Evolutionary conservation across 2,329 filamentous ascomycete genomes (phyloP).

Genomic region (Nemania sp.): DNA sequence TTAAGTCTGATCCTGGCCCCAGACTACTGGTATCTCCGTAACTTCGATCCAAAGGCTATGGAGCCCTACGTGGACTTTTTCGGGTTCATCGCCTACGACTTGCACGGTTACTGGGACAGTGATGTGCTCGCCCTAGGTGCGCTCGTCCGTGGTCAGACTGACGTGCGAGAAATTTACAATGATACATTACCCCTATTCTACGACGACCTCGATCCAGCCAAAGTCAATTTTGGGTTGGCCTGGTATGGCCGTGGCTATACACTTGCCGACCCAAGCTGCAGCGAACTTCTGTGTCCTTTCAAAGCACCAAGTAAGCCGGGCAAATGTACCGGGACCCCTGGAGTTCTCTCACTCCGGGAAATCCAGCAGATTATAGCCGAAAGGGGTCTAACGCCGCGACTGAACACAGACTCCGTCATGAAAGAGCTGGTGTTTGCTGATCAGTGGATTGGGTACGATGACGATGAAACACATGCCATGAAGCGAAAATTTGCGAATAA

Average conservation of each 20-base stretch:
- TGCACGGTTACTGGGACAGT: slow-evolving; percentile 48
- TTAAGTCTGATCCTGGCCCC: slow-evolving; percentile 45
- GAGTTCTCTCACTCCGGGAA: slow-evolving; percentile 40
- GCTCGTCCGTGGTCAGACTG: slow-evolving; percentile 44
- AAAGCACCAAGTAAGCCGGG: slow-evolving; percentile 34
- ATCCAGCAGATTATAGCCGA: slow-evolving; percentile 35
- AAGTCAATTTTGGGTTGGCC: slow-evolving; percentile 52
- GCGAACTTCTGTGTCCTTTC: slow-evolving; percentile 32
- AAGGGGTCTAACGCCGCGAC: slow-evolving; percentile 24
- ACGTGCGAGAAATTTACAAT: slow-evolving; percentile 47
- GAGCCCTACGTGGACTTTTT: slow-evolving; percentile 41
- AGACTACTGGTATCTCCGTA: slow-evolving; percentile 46
- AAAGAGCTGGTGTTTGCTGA: slow-evolving; percentile 36
- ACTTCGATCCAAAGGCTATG: slow-evolving; percentile 17
- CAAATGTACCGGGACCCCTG: slow-evolving; percentile 34
- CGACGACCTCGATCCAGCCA: slow-evolving; percentile 43
- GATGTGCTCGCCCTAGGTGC: slow-evolving; percentile 37
- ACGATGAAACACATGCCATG: slow-evolving; percentile 32
- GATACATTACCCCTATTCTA: slow-evolving; percentile 47
- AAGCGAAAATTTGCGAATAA: slow-evolving; percentile 37
- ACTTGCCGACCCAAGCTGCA: slow-evolving; percentile 13
- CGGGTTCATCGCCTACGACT: slow-evolving; percentile 46
- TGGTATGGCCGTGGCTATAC: slow-evolving; percentile 53
- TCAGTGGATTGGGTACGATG: slow-evolving; percentile 36
- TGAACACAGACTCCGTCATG: slow-evolving; percentile 30